These are phyloP conservation scores for Amaranthus hypochondriacus DNA, from an alignment of 148 eudicot genomes.

Conservation along the genomic window DNA sequence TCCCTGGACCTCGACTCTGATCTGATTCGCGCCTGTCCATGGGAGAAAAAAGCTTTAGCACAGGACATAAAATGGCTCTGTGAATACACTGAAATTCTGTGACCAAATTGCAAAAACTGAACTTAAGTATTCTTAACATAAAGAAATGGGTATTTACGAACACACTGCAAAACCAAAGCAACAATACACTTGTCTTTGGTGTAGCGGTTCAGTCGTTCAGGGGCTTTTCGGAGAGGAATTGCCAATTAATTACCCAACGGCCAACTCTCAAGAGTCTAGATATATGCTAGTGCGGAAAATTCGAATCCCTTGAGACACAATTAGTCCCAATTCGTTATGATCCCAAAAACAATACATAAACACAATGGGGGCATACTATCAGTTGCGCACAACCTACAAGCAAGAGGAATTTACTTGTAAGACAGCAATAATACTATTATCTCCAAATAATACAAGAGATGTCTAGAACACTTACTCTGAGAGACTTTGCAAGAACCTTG, in stretches of 20 bases:
- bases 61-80: not conserved
- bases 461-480: constrained; percentile 43
- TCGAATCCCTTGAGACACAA: too few species aligned
- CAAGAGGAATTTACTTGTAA: not conserved
- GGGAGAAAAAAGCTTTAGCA: not conserved
- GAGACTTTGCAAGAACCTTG: constrained; percentile 42
- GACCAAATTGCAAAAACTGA: not conserved
- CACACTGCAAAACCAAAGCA: not conserved
- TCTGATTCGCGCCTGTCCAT: constrained; percentile 46
- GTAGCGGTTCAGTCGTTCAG: too few species aligned
- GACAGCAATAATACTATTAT: not conserved
- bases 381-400: too few species aligned
- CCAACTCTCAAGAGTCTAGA: too few species aligned
- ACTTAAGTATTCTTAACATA: not conserved
- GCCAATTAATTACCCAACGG: too few species aligned
- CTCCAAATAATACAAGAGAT: constrained; percentile 3
- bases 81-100: not conserved
- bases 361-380: too few species aligned
- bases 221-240: too few species aligned
- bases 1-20: constrained; percentile 46
- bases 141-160: not conserved
- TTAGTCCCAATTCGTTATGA: too few species aligned
- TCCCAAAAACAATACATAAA: too few species aligned
- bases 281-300: too few species aligned
- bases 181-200: too few species aligned